Base-by-base conservation (phyloP, 2,329 filamentous ascomycete species). In the Fusarium acutatum region DNA sequence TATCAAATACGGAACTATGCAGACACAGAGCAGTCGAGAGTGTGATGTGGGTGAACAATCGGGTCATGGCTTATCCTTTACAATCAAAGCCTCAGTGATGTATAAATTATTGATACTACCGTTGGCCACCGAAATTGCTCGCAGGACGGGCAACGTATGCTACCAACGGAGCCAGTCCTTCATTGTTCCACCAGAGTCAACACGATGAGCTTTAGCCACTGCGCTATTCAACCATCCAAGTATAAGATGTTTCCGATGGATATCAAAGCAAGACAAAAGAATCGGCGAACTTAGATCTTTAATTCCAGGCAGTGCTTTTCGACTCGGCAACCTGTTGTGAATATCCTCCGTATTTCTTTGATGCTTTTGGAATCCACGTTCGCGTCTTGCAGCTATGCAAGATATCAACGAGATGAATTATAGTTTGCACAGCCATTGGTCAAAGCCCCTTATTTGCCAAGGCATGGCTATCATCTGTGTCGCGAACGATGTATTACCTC, bases 31-130 rank as follows among this genome's bases (percentile, higher is more conserved):
- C 41, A 8, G 12, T 20, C 24, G 12, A 4, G 17, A 44, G 24
- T 7, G 12, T 14, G 3, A 46, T 28, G 18, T 7, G 13, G 18
- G 17, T 14, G 5, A 20, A 46, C 7, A 46, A 9, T 2, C 13
- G 10, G 26, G 4, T 2, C 0, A 17, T 11, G 11, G 12, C 6
- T 11, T 12, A 11, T 22, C 4, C 15, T 12, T 18, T 11, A 17
- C 6, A 43, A 22, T 13, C 7, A 13, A 40, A 40, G 20, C 5
- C 38, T n/a, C 38, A 26, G 7, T 26, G 8, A 20, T 5, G 3
- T 13, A 20, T 0, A 5, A 18, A 6, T 22, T 30, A 9, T 30
- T 47, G 3, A 17, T 15, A 30, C 20, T 30, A 17, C 9, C 0
- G 5, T 47, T 30, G 26, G 7, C 4, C 14, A 17, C 30, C 4